These are phyloP conservation scores for Conticribra weissflogii DNA, from an alignment of 108 stramenopile genomes.

Conservation along the genomic window DNA sequence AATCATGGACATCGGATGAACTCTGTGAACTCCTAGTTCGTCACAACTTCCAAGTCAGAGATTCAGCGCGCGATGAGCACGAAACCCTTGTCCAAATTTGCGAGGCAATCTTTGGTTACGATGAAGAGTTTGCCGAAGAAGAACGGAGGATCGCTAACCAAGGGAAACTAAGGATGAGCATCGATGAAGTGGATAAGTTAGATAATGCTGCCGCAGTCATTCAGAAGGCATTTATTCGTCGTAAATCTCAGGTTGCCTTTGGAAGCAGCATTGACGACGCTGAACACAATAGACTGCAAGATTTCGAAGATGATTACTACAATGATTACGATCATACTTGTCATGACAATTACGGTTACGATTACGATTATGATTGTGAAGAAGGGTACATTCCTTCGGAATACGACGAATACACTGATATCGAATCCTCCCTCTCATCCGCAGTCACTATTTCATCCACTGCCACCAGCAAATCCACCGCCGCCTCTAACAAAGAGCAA, in stretches of 20 bases:
- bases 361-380: too few relatives aligned
- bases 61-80: slow-evolving; percentile 51
- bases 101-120: slow-evolving; percentile 47
- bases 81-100: slow-evolving; percentile 58
- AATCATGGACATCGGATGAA: slow-evolving; percentile 49
- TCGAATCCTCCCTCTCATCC: too few relatives aligned
- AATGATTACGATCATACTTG: too few relatives aligned
- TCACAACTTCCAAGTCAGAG: slow-evolving; percentile 51
- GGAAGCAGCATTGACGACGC: slow-evolving; percentile 16
- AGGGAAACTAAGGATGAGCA: slow-evolving; percentile 18
- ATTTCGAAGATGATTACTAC: too few relatives aligned
- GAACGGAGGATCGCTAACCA: slow-evolving; percentile 18
- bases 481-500: slow-evolving; percentile 10
- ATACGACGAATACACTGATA: slow-evolving; percentile 9
- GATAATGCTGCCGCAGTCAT: slow-evolving; percentile 40
- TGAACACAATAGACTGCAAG: too few relatives aligned
- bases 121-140: slow-evolving; percentile 24
- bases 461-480: too few relatives aligned
- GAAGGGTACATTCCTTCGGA: too few relatives aligned
- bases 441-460: too few relatives aligned
- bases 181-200: slow-evolving; percentile 37
- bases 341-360: too few relatives aligned
- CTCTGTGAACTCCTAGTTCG: slow-evolving; percentile 50
- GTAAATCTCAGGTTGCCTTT: slow-evolving; percentile 24
- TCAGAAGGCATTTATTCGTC: slow-evolving; percentile 44